These are phyloP conservation scores for Anaeromyces robustus DNA, from an alignment of 192 early-diverging fungal genomes.

Conservation along the genomic window DNA sequence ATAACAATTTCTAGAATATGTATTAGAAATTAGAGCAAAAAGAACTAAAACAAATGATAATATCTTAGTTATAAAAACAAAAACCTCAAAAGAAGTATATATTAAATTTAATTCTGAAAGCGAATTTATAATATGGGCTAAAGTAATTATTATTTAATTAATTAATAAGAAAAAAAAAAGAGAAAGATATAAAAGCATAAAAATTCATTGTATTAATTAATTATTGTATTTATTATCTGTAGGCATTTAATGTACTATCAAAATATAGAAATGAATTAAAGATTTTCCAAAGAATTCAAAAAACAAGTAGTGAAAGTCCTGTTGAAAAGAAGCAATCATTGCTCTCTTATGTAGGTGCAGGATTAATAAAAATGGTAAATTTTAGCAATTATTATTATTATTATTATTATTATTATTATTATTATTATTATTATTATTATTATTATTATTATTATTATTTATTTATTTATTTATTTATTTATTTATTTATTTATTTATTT, in stretches of 20 bases:
- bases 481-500: too few relatives aligned
- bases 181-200: too few relatives aligned
- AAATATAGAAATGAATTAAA: background rate
- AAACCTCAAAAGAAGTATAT: background rate
- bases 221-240: too few relatives aligned
- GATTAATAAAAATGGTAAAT: background rate
- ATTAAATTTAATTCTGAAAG: background rate
- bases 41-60: background rate
- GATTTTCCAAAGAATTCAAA: background rate
- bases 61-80: background rate
- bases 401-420: too few relatives aligned
- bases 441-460: too few relatives aligned
- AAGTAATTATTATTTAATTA: background rate
- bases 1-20: background rate
- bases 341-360: background rate
- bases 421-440: too few relatives aligned
- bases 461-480: too few relatives aligned
- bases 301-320: background rate
- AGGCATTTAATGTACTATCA: background rate
- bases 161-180: background rate
- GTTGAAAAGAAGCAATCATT: background rate
- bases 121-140: background rate
- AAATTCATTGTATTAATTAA: too few relatives aligned
- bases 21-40: background rate
- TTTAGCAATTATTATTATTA: background rate